phyloP scores from a whole-genome alignment of 1,139 yeast species.

The Hansenula sp. region DNA sequence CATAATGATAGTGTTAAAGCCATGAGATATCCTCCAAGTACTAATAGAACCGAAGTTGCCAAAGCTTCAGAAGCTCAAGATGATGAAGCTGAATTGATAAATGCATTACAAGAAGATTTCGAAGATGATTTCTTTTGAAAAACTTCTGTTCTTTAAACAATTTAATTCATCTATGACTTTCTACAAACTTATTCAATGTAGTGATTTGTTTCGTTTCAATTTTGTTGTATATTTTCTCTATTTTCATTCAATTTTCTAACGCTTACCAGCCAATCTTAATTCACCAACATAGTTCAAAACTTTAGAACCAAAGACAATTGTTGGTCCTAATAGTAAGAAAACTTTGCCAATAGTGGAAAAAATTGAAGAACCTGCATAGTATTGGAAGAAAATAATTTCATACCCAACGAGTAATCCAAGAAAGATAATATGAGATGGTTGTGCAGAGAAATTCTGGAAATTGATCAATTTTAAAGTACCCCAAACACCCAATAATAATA shows the following conservation, averaged over 20 bases:
- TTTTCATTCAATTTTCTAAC: slow-evolving; percentile 8
- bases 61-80: slow-evolving; percentile 43
- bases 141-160: too few relatives aligned
- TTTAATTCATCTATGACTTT: too few relatives aligned
- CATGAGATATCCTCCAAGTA: slow-evolving; percentile 76
- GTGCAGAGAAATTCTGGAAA: slow-evolving; percentile 28
- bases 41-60: slow-evolving; percentile 28
- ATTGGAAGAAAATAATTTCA: slow-evolving; percentile 62
- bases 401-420: slow-evolving; percentile 50
- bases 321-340: slow-evolving; percentile 48
- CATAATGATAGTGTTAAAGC: slow-evolving; percentile 93
- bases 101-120: slow-evolving; percentile 47
- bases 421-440: slow-evolving; percentile 24
- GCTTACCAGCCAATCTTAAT: slow-evolving; percentile 23
- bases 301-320: slow-evolving; percentile 66
- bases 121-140: slow-evolving; percentile 31
- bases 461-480: slow-evolving; percentile 40
- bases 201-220: background rate
- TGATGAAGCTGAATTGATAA: slow-evolving; percentile 51
- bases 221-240: background rate
- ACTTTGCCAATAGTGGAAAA: slow-evolving; percentile 61
- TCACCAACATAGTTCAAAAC: slow-evolving; percentile 41
- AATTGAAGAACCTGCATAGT: slow-evolving; percentile 69
- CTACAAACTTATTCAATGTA: background rate
- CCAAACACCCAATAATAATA: slow-evolving; percentile 49